These are phyloP conservation scores for Candida tallmaniae DNA, from an alignment of 805 yeast genomes.

Conservation along the genomic window DNA sequence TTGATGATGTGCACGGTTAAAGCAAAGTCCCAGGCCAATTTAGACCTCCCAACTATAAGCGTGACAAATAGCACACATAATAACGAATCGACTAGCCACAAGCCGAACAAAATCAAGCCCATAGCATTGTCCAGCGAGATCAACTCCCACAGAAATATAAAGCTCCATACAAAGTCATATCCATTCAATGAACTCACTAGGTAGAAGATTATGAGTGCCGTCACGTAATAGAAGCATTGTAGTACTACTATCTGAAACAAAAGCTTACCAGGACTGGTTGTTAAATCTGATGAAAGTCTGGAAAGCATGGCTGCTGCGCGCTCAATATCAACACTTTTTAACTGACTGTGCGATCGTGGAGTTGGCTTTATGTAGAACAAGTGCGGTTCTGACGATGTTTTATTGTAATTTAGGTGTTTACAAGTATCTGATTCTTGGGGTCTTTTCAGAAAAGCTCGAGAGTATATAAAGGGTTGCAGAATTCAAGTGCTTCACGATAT, in stretches of 20 bases:
- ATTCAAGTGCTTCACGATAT: too few species aligned
- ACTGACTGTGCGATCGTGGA: too few species aligned
- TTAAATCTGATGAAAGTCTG: slow-evolving; percentile 5
- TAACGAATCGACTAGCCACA: slow-evolving; percentile 83
- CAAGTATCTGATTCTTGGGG: too few species aligned
- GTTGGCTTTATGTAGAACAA: too few species aligned
- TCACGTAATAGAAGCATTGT: slow-evolving; percentile 72
- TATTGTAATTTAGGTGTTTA: too few species aligned
- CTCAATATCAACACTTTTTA: too few species aligned
- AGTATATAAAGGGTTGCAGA: too few species aligned
- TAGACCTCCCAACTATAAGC: slow-evolving; percentile 84
- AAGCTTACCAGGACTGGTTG: slow-evolving; percentile 29
- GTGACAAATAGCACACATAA: slow-evolving; percentile 82
- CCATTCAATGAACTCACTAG: slow-evolving; percentile 69
- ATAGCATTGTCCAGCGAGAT: slow-evolving; percentile 71
- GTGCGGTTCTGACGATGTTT: too few species aligned
- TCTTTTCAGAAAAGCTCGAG: too few species aligned
- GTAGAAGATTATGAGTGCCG: slow-evolving; percentile 65
- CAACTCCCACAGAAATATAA: slow-evolving; percentile 80
- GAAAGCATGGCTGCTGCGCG: too few species aligned
- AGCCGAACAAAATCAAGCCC: slow-evolving; percentile 66
- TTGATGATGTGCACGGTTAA: slow-evolving; percentile 85
- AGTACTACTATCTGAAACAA: slow-evolving; percentile 66
- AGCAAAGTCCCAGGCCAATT: slow-evolving; percentile 95
- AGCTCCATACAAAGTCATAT: slow-evolving; percentile 55